A percentile compares a stretch with the other conserved stretches of the same genome.
These are phyloP conservation scores for Ophiocordyceps sinensis DNA, from an alignment of 2,329 filamentous ascomycete genomes.

Conservation along the genomic window DNA sequence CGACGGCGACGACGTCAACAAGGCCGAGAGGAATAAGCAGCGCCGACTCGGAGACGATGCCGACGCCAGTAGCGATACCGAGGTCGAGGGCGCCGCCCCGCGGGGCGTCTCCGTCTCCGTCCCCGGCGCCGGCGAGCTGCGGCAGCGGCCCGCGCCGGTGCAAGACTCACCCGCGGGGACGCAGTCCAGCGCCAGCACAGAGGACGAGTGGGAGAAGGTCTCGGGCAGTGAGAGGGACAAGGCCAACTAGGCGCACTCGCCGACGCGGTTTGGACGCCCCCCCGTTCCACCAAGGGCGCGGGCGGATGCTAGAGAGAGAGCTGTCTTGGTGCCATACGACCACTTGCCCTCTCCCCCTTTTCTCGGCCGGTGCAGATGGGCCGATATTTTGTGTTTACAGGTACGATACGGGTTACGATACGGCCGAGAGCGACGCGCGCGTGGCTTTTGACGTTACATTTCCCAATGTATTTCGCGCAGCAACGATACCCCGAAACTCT, in stretches of 20 bases:
- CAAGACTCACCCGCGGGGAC: constrained; percentile 20
- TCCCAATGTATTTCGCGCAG: too few species aligned
- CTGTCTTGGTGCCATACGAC: too few species aligned
- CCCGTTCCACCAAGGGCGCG: too few species aligned
- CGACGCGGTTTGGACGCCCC: too few species aligned
- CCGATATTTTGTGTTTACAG: too few species aligned
- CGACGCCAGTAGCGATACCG: constrained; percentile 26
- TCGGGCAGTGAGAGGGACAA: constrained; percentile 55
- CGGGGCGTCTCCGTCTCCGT: constrained; percentile 28
- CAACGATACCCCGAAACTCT: too few species aligned
- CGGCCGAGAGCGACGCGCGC: too few species aligned
- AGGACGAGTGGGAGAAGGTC: constrained; percentile 97
- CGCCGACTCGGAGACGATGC: constrained; percentile 4
- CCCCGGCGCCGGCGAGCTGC: constrained; percentile 29
- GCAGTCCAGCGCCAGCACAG: constrained; percentile 57
- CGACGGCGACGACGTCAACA: constrained; percentile 11
- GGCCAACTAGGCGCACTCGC: constrained; percentile 11
- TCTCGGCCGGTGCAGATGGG: too few species aligned
- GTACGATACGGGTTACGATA: too few species aligned
- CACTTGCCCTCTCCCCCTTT: too few species aligned
- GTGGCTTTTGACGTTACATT: too few species aligned
- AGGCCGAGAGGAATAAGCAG: background rate
- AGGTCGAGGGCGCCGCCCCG: constrained; percentile 23
- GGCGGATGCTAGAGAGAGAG: too few species aligned
- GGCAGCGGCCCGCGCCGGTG: constrained; percentile 24